A percentile compares a stretch with the other conserved stretches of the same genome.
These are phyloP conservation scores for Lumnitzera littorea DNA, from an alignment of 345 rosid genomes.

Conservation along the genomic window DNA sequence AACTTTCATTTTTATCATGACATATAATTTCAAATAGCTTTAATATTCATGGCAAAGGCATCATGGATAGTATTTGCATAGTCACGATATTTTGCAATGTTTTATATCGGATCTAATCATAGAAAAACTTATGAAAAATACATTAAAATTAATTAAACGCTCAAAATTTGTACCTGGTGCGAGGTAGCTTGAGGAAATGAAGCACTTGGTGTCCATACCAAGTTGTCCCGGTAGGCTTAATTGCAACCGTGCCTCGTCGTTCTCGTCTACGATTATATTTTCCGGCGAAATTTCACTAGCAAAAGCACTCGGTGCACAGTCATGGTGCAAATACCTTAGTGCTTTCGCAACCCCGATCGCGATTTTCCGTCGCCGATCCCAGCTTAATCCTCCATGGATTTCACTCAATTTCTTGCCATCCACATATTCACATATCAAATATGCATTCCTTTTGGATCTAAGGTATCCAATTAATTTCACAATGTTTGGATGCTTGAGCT, in stretches of 20 bases:
- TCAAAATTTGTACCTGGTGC: constrained; percentile 52
- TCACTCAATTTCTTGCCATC: constrained; percentile 49
- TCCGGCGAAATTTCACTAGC: constrained; percentile 50
- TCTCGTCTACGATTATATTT: constrained; percentile 41
- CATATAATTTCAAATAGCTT: too few relatives aligned
- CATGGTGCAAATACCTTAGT: constrained; percentile 47
- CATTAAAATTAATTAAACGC: background rate
- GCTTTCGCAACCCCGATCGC: constrained; percentile 59
- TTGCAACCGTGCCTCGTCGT: constrained; percentile 42
- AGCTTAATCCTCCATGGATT: constrained; percentile 35
- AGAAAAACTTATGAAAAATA: background rate
- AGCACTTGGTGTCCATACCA: constrained; percentile 26
- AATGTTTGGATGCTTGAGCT: constrained; percentile 50
- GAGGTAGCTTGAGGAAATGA: constrained; percentile 31
- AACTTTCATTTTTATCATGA: too few relatives aligned
- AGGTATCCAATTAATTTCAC: constrained; percentile 44
- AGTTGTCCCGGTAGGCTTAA: constrained; percentile 27
- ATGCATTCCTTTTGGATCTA: constrained; percentile 40
- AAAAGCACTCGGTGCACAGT: constrained; percentile 22
- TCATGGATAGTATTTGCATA: too few relatives aligned
- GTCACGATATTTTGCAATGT: too few relatives aligned
- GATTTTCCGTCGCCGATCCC: constrained; percentile 54
- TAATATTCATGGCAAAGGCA: too few relatives aligned
- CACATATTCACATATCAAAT: constrained; percentile 43
- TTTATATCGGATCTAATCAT: background rate